phyloP scores from a whole-genome alignment of 345 rosid genomes.

The Corchorus capsularis region DNA sequence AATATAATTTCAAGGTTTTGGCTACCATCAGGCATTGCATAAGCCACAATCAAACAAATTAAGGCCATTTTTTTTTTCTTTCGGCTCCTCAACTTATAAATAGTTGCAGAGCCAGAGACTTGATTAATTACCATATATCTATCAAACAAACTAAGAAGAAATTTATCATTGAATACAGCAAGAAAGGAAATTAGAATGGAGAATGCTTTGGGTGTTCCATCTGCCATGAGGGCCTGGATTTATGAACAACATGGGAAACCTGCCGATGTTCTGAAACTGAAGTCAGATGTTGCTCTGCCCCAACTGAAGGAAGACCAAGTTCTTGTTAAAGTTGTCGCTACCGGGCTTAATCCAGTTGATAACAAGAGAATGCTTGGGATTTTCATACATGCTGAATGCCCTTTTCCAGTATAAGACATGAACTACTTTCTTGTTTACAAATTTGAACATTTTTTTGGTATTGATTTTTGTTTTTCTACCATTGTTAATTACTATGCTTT shows the following conservation, averaged over 20 bases:
- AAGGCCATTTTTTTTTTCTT: too few species aligned
- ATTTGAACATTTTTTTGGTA: too few species aligned
- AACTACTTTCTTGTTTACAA: background rate
- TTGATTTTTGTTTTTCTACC: background rate
- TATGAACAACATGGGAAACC: slow-evolving; percentile 67
- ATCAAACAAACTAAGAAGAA: background rate
- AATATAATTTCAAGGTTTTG: too few species aligned
- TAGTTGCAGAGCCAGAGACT: too few species aligned
- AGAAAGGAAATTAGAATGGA: background rate
- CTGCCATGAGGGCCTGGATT: slow-evolving; percentile 79
- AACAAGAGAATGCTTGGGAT: slow-evolving; percentile 76
- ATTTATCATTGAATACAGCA: too few species aligned
- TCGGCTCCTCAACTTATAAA: too few species aligned
- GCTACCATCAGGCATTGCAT: too few species aligned
- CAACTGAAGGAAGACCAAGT: slow-evolving; percentile 78
- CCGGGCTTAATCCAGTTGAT: slow-evolving; percentile 90
- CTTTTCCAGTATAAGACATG: slow-evolving; percentile 63
- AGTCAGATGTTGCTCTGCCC: slow-evolving; percentile 65
- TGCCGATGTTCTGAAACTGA: slow-evolving; percentile 69
- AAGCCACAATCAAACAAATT: too few species aligned
- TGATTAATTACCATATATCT: background rate
- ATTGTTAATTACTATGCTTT: background rate
- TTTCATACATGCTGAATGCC: slow-evolving; percentile 82
- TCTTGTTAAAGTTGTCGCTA: slow-evolving; percentile 74
- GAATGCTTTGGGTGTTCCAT: slow-evolving; percentile 33